Conservation (phyloP, 2,329 filamentous ascomycete species). For the Immersiporthe knoxdaviesiana region DNA sequence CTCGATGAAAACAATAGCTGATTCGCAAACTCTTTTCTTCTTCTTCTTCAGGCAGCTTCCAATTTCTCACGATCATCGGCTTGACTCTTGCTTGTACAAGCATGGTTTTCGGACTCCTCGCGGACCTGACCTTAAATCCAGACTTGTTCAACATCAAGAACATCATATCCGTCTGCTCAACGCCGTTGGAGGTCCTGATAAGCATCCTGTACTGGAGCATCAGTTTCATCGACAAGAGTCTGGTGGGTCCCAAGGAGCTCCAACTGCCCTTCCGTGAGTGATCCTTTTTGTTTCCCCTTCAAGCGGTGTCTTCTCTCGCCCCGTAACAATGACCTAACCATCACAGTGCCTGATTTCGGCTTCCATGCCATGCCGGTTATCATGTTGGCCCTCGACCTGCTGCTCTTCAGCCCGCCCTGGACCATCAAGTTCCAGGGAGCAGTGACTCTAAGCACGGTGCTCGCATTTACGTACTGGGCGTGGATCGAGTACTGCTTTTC, state of each 20-base stretch:
- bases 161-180: constrained; percentile 63
- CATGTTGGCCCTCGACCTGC: constrained; percentile 65
- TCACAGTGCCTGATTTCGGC: constrained; percentile 57
- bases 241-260: constrained; percentile 59
- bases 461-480: constrained; percentile 73
- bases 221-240: constrained; percentile 55
- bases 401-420: constrained; percentile 75
- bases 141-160: constrained; percentile 71
- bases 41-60: constrained; percentile 44
- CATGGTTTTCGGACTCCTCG: constrained; percentile 63
- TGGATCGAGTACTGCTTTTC: constrained; percentile 76
- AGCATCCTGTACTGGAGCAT: constrained; percentile 75
- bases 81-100: constrained; percentile 63
- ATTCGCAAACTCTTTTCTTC: too few species aligned
- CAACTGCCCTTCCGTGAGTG: constrained; percentile 50
- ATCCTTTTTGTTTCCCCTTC: not conserved
- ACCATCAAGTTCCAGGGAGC: constrained; percentile 64
- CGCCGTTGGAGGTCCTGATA: constrained; percentile 73
- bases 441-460: constrained; percentile 57
- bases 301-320: not conserved
- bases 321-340: not conserved
- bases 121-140: constrained; percentile 63
- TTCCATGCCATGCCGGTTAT: constrained; percentile 68
- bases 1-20: not conserved
- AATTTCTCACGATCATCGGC: constrained; percentile 76